Evolutionary conservation across 2,329 filamentous ascomycete genomes (phyloP).

Genomic region (Microdochium paspali): DNA sequence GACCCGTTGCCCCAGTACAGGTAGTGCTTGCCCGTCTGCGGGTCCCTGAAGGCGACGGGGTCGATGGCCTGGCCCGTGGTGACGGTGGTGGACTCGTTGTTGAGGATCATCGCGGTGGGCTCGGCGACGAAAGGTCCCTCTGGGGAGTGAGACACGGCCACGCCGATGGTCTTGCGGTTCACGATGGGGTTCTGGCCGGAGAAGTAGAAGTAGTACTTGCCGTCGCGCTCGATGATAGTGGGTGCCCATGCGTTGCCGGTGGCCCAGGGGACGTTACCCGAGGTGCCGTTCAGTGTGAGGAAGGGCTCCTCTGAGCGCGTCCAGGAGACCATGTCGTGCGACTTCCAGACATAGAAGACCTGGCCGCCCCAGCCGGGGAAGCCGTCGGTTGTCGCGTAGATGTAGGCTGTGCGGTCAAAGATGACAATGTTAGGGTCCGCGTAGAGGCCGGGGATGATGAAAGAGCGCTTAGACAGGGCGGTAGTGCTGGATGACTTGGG

Average conservation of each 20-base stretch:
- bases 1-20: slow-evolving; percentile 50
- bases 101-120: slow-evolving; percentile 41
- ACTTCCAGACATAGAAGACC: slow-evolving; percentile 37
- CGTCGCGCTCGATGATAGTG: slow-evolving; percentile 47
- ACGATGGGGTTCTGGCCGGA: slow-evolving; percentile 39
- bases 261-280: slow-evolving; percentile 50
- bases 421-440: slow-evolving; percentile 38
- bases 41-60: slow-evolving; percentile 51
- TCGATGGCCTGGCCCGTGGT: slow-evolving; percentile 42
- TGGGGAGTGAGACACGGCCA: slow-evolving; percentile 44
- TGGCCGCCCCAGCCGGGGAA: slow-evolving; percentile 34
- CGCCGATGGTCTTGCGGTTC: slow-evolving; percentile 48
- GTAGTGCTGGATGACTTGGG: not conserved
- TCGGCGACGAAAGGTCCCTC: slow-evolving; percentile 52
- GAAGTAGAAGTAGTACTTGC: slow-evolving; percentile 59
- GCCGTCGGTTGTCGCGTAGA: slow-evolving; percentile 34
- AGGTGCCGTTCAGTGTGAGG: slow-evolving; percentile 30
- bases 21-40: slow-evolving; percentile 45
- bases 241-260: slow-evolving; percentile 60
- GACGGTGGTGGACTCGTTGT: slow-evolving; percentile 31
- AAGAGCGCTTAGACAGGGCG: slow-evolving; percentile 13
- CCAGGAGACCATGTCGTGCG: slow-evolving; percentile 30
- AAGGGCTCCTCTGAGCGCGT: slow-evolving; percentile 28
- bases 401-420: slow-evolving; percentile 35
- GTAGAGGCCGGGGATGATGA: slow-evolving; percentile 26